Conservation (phyloP, 202 grass and related monocot species). For the Digitaria exilis region DNA sequence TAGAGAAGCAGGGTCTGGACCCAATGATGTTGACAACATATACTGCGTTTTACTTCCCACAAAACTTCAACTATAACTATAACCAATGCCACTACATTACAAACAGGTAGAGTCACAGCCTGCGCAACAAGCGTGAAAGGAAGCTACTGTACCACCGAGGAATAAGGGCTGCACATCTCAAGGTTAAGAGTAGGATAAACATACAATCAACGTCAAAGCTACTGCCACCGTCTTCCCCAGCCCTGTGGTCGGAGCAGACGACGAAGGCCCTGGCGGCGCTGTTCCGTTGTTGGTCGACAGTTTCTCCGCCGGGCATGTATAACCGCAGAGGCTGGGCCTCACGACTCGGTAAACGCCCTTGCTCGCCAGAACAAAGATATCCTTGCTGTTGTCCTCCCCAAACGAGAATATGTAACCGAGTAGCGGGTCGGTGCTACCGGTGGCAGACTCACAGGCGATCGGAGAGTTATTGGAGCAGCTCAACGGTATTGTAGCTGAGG, state of each 20-base stretch:
- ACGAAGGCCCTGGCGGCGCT: slow-evolving; percentile 3
- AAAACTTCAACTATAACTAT: not conserved
- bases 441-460: slow-evolving; percentile 54
- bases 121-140: not conserved
- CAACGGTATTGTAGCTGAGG: slow-evolving; percentile 39
- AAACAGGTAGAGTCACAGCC: not conserved
- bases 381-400: slow-evolving; percentile 72
- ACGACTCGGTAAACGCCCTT: slow-evolving; percentile 79
- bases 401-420: slow-evolving; percentile 69
- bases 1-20: not conserved
- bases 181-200: slow-evolving; percentile 16
- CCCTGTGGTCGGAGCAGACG: slow-evolving; percentile 9
- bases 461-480: slow-evolving; percentile 62
- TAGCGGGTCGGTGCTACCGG: slow-evolving; percentile 46
- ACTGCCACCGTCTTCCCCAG: not conserved
- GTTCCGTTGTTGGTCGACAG: slow-evolving; percentile 31
- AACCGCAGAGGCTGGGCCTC: slow-evolving; percentile 60
- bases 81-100: not conserved
- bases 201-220: slow-evolving; percentile 17
- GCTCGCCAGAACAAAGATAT: slow-evolving; percentile 57
- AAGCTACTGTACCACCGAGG: not conserved
- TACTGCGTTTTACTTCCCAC: not conserved
- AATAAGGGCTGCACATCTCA: slow-evolving; percentile 34
- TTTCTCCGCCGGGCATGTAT: slow-evolving; percentile 49
- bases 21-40: not conserved